These are phyloP conservation scores for Myriosclerotinia scirpicola DNA, from an alignment of 2,329 filamentous ascomycete genomes.

Conservation along the genomic window DNA sequence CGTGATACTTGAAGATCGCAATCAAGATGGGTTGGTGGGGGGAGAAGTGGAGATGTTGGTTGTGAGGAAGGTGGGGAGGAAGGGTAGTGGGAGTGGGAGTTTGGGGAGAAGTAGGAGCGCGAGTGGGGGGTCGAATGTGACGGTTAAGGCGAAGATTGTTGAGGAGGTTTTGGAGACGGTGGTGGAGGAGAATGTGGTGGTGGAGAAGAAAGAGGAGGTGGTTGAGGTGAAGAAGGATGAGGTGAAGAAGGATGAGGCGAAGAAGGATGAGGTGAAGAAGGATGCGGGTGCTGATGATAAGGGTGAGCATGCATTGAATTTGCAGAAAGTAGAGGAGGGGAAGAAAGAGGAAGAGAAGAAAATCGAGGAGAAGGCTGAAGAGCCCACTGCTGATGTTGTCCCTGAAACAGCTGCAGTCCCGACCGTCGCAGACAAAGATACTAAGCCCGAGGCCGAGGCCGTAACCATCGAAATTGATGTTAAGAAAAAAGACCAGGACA, in stretches of 20 bases:
- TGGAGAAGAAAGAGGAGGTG: constrained; percentile 18
- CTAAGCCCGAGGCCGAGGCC: neutral
- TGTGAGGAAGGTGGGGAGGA: constrained; percentile 6
- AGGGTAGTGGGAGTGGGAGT: neutral
- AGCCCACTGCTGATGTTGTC: constrained; percentile 8
- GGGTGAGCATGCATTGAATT: constrained; percentile 6
- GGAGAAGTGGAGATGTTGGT: constrained; percentile 15
- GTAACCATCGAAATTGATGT: neutral
- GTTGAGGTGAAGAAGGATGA: constrained; percentile 23
- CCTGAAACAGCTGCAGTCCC: neutral
- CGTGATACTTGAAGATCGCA: constrained; percentile 2
- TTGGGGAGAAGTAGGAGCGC: neutral
- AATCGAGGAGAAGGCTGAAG: constrained; percentile 19
- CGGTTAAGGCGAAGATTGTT: neutral
- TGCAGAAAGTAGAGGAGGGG: constrained; percentile 12
- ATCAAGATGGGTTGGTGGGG: constrained; percentile 15
- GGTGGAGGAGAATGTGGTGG: constrained; percentile 18
- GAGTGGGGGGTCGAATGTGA: neutral
- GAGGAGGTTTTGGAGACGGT: constrained; percentile 1
- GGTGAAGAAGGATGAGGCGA: constrained; percentile 23
- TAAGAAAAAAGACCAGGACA: constrained; percentile 1
- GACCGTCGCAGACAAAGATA: neutral
- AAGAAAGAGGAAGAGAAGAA: constrained; percentile 20
- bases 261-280: constrained; percentile 25
- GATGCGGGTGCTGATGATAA: constrained; percentile 14